phyloP scores from a whole-genome alignment of 768 basidiomycete species.

The Cystofilobasidium ferigula region DNA sequence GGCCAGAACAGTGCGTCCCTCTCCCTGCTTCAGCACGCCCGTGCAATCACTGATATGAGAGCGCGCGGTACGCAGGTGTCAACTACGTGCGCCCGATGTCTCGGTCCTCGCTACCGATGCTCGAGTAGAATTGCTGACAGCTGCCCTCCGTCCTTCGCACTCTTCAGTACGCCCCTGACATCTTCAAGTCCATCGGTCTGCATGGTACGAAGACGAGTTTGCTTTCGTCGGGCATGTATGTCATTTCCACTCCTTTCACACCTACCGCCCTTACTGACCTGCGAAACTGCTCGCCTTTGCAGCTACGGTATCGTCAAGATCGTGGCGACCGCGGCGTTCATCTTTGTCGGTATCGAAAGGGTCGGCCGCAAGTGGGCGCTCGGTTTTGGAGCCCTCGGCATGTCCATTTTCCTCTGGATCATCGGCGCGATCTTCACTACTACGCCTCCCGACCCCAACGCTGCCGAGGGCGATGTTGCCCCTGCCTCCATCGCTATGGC shows the following conservation, averaged over 20 bases:
- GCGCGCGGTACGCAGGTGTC: too few species aligned
- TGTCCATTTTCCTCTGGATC: constrained; percentile 20
- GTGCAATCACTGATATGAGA: too few species aligned
- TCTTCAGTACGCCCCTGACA: constrained; percentile 36
- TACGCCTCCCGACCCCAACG: neutral
- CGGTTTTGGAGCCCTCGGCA: constrained; percentile 14
- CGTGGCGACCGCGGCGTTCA: constrained; percentile 39
- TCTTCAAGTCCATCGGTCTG: constrained; percentile 38
- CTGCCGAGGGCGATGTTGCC: neutral
- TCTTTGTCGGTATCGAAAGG: constrained; percentile 34
- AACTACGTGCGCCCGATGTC: too few species aligned
- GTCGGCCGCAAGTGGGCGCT: constrained; percentile 26
- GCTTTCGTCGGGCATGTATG: constrained; percentile 40
- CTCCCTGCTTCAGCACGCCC: neutral
- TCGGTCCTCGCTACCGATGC: too few species aligned
- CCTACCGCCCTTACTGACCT: neutral
- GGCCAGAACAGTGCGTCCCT: constrained; percentile 56
- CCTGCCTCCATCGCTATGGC: constrained; percentile 17
- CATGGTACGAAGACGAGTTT: constrained; percentile 34
- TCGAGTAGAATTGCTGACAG: neutral
- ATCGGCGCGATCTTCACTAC: constrained; percentile 21
- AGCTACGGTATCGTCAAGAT: constrained; percentile 42
- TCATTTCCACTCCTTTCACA: neutral
- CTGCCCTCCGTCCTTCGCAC: constrained; percentile 40
- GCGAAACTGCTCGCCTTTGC: too few species aligned